These are phyloP conservation scores for Lentinula aciculospora DNA, from an alignment of 768 basidiomycete genomes.

Conservation along the genomic window DNA sequence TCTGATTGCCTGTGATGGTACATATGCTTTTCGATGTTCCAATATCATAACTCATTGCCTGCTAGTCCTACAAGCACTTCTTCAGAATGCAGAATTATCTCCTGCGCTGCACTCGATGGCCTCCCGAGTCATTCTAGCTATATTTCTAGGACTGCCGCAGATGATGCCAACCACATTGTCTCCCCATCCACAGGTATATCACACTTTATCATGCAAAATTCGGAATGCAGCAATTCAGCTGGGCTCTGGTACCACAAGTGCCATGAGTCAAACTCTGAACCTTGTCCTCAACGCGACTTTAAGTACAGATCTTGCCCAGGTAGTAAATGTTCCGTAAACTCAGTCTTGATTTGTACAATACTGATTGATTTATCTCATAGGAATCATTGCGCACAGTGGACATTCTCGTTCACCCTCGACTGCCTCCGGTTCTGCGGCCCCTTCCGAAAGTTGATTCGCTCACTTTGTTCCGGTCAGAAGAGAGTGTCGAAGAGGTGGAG, in stretches of 20 bases:
- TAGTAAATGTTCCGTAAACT: constrained; percentile 14
- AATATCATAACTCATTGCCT: neutral
- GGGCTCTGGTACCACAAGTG: constrained; percentile 47
- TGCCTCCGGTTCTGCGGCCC: constrained; percentile 69
- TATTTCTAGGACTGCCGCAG: constrained; percentile 51
- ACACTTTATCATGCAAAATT: constrained; percentile 37
- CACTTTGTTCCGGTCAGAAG: constrained; percentile 57
- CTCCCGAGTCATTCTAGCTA: constrained; percentile 50
- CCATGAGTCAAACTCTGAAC: constrained; percentile 56
- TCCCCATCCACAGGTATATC: constrained; percentile 42
- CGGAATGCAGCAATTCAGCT: constrained; percentile 43
- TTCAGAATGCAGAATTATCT: constrained; percentile 46
- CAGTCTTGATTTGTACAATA: neutral
- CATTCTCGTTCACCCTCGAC: constrained; percentile 69
- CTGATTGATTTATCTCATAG: neutral
- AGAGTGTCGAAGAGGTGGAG: constrained; percentile 56
- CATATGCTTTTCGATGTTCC: neutral
- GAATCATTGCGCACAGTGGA: constrained; percentile 34
- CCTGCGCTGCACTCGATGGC: constrained; percentile 53
- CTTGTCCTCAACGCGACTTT: constrained; percentile 43
- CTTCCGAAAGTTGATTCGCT: constrained; percentile 59
- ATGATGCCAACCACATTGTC: constrained; percentile 53
- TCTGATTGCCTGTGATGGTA: constrained; percentile 56
- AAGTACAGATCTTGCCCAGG: constrained; percentile 20
- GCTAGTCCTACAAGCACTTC: constrained; percentile 43